Evolutionary conservation across 2,329 filamentous ascomycete species (phyloP), one percentile per base, ranked within the genome.

Genomic region (Ascocoryne sarcoides): DNA sequence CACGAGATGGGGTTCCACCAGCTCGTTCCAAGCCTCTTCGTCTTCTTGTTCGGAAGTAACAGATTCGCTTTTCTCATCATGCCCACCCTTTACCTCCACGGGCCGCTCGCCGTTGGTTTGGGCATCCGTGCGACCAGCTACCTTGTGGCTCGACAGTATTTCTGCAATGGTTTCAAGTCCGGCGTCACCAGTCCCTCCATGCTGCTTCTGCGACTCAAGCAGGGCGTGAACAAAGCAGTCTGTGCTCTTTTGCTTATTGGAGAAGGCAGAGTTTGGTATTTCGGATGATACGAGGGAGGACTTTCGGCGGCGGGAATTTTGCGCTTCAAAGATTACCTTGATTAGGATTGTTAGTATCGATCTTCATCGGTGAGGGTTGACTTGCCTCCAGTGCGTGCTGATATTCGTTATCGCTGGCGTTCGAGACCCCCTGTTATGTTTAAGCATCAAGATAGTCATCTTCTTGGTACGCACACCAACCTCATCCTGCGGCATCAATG

Each of bases 211-310:
- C 34, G 62, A 68, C 39, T 81, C 76, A 45, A 82, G 66, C 37
- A 82, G 69, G 42, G 79, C 73, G 55, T 83, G 79, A 21, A 82
- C 78, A 28, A 81, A 67, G 50, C 78, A 82, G 53, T 78, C 73
- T 10, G 72, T 71, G 49, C 68, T 68, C 45, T 62, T 59, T 20
- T 60, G 52, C 31, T 58, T 52, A 5, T 55, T 57, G n/a, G n/a
- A n/a, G 8, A 65, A 52, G 37, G 63, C 49, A 4, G 66, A 65
- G 5, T 55, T 47, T 12, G 61, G 52, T 2, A 63, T 54, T 20
- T 80, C 75, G 36, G 64, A 63, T 4, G 67, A 58, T 10, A 80
- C 73, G 36, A 83, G 66, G 10, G 78, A 82, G 53, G 76, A 80
- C 62, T 82, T 83, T 43, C 79, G 71, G 16, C 79, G 73, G 52